Evolutionary conservation across 768 basidiomycete genomes (phyloP).

Genomic region (Saitozyma podzolica): DNA sequence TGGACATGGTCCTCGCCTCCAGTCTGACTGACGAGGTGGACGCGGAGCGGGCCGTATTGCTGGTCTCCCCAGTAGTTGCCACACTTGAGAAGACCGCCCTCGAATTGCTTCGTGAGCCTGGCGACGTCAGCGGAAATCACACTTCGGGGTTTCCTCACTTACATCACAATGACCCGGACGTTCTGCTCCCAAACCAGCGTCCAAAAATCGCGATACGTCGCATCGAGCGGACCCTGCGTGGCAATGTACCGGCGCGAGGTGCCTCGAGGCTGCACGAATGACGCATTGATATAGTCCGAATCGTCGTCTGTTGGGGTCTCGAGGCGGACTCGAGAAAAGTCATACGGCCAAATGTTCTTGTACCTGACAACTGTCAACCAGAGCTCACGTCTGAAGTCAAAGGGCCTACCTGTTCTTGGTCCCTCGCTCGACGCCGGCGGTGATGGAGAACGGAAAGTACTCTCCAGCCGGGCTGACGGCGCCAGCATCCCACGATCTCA

Average conservation of each 20-base stretch:
- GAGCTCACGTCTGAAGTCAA: constrained; percentile 2
- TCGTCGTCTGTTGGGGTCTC: constrained; percentile 57
- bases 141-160: constrained; percentile 9
- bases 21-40: constrained; percentile 60
- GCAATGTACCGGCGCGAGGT: constrained; percentile 86
- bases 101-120: constrained; percentile 79
- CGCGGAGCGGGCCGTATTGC: constrained; percentile 68
- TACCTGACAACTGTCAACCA: constrained; percentile 60
- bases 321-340: constrained; percentile 85
- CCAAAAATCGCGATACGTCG: constrained; percentile 93
- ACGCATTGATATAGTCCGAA: constrained; percentile 94
- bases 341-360: constrained; percentile 93
- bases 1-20: constrained; percentile 56
- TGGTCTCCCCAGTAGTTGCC: constrained; percentile 75
- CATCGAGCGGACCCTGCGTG: constrained; percentile 88
- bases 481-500: constrained; percentile 23
- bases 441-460: constrained; percentile 85
- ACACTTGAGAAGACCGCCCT: constrained; percentile 85
- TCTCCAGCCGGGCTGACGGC: constrained; percentile 19
- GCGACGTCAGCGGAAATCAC: constrained; percentile 4
- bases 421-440: constrained; percentile 92
- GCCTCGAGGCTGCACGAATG: constrained; percentile 81
- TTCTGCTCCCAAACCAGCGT: constrained; percentile 94
- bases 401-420: constrained; percentile 76
- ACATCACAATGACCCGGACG: constrained; percentile 91